Evolutionary conservation across 2,329 filamentous ascomycete species (phyloP).

Genomic region (Botrytis pseudocinerea): DNA sequence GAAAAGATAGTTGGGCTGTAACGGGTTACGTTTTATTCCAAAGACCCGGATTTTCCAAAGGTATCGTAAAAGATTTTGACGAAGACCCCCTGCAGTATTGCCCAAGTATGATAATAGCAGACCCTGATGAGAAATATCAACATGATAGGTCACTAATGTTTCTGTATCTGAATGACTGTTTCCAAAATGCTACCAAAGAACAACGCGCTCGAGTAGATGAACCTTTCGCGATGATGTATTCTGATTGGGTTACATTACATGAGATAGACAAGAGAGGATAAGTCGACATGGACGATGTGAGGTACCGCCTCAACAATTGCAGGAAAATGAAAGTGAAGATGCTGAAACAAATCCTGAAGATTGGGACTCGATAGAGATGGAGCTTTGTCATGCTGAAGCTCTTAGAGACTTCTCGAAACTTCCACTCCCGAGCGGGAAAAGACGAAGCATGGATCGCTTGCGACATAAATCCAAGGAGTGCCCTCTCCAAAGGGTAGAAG

Average conservation of each 20-base stretch:
- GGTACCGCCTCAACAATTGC: accelerated
- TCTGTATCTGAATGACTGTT: background rate
- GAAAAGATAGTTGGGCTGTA: background rate
- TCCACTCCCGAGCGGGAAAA: background rate
- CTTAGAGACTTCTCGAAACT: background rate
- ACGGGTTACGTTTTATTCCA: background rate
- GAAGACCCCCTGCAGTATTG: background rate
- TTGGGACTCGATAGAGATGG: background rate
- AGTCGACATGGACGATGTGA: background rate
- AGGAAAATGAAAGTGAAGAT: background rate
- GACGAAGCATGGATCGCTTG: background rate
- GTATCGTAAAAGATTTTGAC: background rate
- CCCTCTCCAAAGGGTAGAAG: background rate
- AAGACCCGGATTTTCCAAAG: background rate
- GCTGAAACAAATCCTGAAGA: background rate
- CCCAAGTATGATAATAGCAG: background rate
- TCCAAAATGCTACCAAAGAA: background rate
- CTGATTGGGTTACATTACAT: background rate
- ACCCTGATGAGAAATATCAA: background rate
- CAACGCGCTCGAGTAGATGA: background rate
- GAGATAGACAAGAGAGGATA: background rate
- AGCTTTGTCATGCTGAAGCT: background rate
- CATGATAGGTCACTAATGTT: background rate
- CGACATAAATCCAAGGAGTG: background rate
- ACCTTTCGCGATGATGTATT: background rate